A percentile compares a stretch with the other conserved stretches of the same genome.
These are phyloP conservation scores for Exsudoporus frostii DNA, from an alignment of 768 basidiomycete genomes.

Conservation along the genomic window DNA sequence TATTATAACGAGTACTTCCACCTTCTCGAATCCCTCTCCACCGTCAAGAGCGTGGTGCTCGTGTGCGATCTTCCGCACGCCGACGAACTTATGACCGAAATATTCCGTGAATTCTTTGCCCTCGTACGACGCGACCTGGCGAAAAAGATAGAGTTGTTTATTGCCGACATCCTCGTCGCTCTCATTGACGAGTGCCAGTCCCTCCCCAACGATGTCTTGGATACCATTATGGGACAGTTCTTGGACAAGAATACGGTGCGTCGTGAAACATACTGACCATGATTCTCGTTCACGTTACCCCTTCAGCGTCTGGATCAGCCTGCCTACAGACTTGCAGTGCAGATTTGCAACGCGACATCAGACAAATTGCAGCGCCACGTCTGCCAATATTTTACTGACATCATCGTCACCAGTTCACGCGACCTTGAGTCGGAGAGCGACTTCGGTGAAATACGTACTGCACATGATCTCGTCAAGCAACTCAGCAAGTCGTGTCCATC, in stretches of 20 bases:
- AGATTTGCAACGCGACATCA: constrained; percentile 78
- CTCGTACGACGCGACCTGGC: constrained; percentile 71
- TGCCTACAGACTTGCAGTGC: constrained; percentile 77
- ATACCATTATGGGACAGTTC: constrained; percentile 82
- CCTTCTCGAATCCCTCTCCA: constrained; percentile 88
- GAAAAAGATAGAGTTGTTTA: constrained; percentile 81
- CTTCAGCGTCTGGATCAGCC: constrained; percentile 65
- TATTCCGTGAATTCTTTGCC: constrained; percentile 81
- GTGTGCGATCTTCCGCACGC: constrained; percentile 87
- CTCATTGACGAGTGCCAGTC: constrained; percentile 83
- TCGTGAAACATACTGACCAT: constrained; percentile 4
- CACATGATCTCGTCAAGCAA: constrained; percentile 83
- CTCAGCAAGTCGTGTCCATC: constrained; percentile 77
- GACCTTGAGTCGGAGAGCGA: constrained; percentile 56
- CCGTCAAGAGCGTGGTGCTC: constrained; percentile 92
- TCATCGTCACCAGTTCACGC: constrained; percentile 59
- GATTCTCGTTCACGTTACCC: constrained; percentile 1
- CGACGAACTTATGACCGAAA: constrained; percentile 78
- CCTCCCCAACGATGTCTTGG: constrained; percentile 76
- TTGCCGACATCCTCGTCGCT: constrained; percentile 87
- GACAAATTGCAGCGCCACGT: constrained; percentile 89
- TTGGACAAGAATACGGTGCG: constrained; percentile 71
- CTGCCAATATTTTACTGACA: constrained; percentile 90
- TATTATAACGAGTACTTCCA: constrained; percentile 95
- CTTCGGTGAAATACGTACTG: constrained; percentile 63